phyloP scores from a whole-genome alignment of 2,329 filamentous ascomycete genomes.

The Penicillium sp. region DNA sequence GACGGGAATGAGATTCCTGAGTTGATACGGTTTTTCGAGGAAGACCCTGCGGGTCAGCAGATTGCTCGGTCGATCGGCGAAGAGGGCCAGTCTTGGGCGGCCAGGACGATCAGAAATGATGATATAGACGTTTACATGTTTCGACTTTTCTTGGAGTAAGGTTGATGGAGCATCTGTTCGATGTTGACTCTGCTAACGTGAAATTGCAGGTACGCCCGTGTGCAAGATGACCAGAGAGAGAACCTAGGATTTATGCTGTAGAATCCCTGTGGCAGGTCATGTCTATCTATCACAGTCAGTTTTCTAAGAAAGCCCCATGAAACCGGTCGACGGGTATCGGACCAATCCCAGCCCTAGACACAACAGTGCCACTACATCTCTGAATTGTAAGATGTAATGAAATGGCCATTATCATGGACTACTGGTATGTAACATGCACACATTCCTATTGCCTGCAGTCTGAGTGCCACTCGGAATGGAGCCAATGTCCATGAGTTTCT shows the following conservation, averaged over 20 bases:
- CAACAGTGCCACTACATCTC: not conserved
- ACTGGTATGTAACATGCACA: not conserved
- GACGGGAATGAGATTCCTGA: constrained; percentile 53
- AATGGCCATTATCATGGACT: not conserved
- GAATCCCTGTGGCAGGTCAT: not conserved
- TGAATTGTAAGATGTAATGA: too few relatives aligned
- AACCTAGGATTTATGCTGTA: not conserved
- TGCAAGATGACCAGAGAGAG: constrained; percentile 9
- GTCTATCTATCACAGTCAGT: not conserved
- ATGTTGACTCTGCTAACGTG: not conserved
- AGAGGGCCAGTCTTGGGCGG: constrained; percentile 55
- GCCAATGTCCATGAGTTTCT: too few relatives aligned
- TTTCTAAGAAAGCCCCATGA: not conserved
- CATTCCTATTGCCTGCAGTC: not conserved
- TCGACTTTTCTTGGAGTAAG: constrained; percentile 52
- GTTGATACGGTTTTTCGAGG: constrained; percentile 47
- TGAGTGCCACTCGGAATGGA: too few relatives aligned
- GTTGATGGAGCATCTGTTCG: not conserved
- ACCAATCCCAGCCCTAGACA: not conserved
- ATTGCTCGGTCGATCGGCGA: constrained; percentile 53
- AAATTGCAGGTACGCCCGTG: constrained; percentile 8
- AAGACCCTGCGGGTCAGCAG: constrained; percentile 45
- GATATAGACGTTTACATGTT: constrained; percentile 58
- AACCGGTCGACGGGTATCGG: not conserved
- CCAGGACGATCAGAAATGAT: constrained; percentile 52